These are phyloP conservation scores for Thalassia testudinum DNA, from an alignment of 116 monocot species.

Conservation along the genomic window DNA sequence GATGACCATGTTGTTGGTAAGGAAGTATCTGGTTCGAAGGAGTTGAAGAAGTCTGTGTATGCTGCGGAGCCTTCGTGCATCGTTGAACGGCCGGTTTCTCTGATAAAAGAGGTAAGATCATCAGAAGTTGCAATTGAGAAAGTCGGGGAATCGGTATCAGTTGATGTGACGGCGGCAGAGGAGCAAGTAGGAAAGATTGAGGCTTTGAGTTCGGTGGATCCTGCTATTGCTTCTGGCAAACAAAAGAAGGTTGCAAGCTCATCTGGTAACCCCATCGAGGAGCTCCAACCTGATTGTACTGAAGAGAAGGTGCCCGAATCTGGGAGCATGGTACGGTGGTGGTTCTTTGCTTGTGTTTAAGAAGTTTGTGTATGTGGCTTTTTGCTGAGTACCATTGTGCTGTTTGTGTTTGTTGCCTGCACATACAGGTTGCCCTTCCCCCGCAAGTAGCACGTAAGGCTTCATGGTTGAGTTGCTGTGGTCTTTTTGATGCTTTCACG, in stretches of 20 bases:
- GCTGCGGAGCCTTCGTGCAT: background rate
- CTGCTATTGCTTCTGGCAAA: background rate
- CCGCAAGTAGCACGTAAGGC: slow-evolving; percentile 1
- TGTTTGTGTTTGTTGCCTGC: background rate
- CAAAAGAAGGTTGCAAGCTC: background rate
- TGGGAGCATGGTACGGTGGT: slow-evolving; percentile 1
- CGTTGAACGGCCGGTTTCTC: slow-evolving; percentile 2
- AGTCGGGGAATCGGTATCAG: background rate
- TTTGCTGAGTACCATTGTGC: too few species aligned
- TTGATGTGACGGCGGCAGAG: background rate
- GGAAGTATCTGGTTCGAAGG: background rate
- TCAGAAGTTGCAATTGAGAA: slow-evolving; percentile 6
- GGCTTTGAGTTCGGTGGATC: background rate
- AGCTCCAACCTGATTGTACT: background rate
- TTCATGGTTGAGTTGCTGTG: slow-evolving; percentile 18
- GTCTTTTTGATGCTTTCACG: slow-evolving; percentile 10
- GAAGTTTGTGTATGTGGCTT: too few species aligned
- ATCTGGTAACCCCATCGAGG: background rate
- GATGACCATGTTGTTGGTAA: background rate
- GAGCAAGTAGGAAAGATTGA: slow-evolving; percentile 4
- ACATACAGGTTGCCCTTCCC: background rate
- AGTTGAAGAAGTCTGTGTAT: background rate
- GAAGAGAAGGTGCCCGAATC: background rate
- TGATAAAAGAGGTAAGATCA: slow-evolving; percentile 1
- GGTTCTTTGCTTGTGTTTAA: too few species aligned